These are phyloP conservation scores for Suillus bovinus DNA, from an alignment of 768 basidiomycete genomes.

Conservation along the genomic window DNA sequence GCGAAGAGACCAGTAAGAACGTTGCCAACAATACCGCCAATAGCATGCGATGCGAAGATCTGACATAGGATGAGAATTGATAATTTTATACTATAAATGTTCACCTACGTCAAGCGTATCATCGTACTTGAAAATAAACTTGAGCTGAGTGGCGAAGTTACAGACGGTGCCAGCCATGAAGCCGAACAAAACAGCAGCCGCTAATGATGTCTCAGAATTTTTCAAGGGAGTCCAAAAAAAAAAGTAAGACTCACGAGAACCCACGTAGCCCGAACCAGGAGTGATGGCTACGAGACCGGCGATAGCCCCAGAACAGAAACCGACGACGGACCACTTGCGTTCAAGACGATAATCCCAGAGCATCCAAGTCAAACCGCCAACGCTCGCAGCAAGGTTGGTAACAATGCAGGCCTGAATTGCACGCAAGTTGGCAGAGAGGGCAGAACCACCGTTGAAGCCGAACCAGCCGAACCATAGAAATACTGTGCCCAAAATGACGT, in stretches of 20 bases:
- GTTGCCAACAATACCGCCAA: conserved; percentile 82
- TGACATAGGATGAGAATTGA: conserved; percentile 27
- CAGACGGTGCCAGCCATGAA: conserved; percentile 80
- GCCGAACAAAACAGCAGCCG: conserved; percentile 85
- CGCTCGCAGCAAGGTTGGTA: conserved; percentile 88
- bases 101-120: conserved; percentile 74
- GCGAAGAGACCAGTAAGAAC: conserved; percentile 89
- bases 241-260: conserved; percentile 53
- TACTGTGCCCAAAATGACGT: conserved; percentile 90
- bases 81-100: background rate
- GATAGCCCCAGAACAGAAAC: conserved; percentile 95
- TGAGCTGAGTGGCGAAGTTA: conserved; percentile 96
- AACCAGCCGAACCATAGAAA: conserved; percentile 98
- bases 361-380: conserved; percentile 94
- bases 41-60: conserved; percentile 86
- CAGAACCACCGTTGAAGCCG: conserved; percentile 92
- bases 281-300: conserved; percentile 89
- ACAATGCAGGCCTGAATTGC: conserved; percentile 89
- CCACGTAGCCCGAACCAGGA: conserved; percentile 82
- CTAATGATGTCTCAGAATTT: conserved; percentile 28
- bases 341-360: conserved; percentile 93
- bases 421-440: conserved; percentile 84
- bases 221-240: background rate
- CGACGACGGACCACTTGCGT: conserved; percentile 90
- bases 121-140: conserved; percentile 75